A percentile compares a stretch with the other conserved stretches of the same genome.
Conservation (phyloP, 2,329 filamentous ascomycete genomes). For the Sclerotinia minor region DNA sequence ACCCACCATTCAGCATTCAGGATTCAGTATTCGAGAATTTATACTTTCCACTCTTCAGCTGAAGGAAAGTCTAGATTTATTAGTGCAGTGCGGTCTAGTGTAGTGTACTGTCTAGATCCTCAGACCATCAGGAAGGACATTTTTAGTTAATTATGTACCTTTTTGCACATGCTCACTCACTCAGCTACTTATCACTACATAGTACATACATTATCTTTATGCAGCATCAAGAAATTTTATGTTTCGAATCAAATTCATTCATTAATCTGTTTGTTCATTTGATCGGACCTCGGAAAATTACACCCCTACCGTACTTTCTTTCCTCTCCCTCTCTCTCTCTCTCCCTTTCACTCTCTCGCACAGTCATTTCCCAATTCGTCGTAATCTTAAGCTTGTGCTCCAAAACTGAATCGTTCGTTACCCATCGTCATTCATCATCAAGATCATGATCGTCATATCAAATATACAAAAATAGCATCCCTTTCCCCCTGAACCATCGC, state of each 20-base stretch:
- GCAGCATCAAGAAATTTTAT: conserved; percentile 1
- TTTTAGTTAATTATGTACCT: not conserved
- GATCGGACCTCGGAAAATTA: conserved; percentile 9
- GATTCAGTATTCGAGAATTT: not conserved
- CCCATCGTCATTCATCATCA: conserved; percentile 21
- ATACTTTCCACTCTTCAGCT: not conserved
- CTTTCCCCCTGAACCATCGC: conserved; percentile 6
- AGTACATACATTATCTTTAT: conserved; percentile 5
- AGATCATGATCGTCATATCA: conserved; percentile 17
- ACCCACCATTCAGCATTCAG: not conserved
- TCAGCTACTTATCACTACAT: no score
- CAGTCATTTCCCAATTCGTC: not conserved
- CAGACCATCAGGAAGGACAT: not conserved
- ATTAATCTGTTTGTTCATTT: conserved; percentile 8
- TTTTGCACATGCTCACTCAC: not conserved
- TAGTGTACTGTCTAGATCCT: not conserved
- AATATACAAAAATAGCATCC: conserved; percentile 20
- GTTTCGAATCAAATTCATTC: conserved; percentile 6
- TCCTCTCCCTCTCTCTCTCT: no score
- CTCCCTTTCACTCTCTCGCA: no score
- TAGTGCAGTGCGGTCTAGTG: no score
- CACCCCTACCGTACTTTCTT: not conserved
- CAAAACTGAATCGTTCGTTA: conserved; percentile 6
- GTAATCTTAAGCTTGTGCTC: not conserved
- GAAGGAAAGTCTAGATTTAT: not conserved